Evolutionary conservation across 306 rosid genomes (phyloP), one percentile per base, ranked within the genome.

Genomic region (Purshia tridentata): DNA sequence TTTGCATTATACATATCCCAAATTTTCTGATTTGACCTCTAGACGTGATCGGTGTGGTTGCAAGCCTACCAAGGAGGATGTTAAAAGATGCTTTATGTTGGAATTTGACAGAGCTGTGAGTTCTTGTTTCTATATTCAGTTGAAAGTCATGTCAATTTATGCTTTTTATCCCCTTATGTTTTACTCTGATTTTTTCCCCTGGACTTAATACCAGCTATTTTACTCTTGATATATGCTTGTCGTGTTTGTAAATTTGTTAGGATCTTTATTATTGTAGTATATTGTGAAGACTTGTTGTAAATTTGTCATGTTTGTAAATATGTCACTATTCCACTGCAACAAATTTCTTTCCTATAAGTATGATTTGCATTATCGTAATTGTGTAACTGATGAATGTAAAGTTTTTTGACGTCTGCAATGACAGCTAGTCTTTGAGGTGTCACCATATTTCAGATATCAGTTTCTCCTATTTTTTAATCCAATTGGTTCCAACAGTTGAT

Each of bases 21-120:
- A 88, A 66, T 94, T 91, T 86, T 91, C 96, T 2, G 99, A 94
- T 75, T 84, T 94, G 78, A 94, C 97, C 60, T 94, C 99, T 79
- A 85, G 99, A 83, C 97, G 96, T 57, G 95, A 94, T 84, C 97
- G 97, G 48, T 89, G 97, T 81, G 95, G 96, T 82, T 94, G 97
- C 92, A 94, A 94, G 80, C 97, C 99, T 65, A 89, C 96, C 22
- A 85, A 82, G 82, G 97, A 91, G 48, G 99, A 94, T 69, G 97
- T 94, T 57, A 94, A 94, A 84, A 87, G 99, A 88, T 94, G 99
- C 89, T 94, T 94, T 81, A 94, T 94, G 99, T 83, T 94, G 84
- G 99, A 94, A 67, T 94, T 94, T 77, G 99, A 94, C 76, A 89
- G 99, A 94, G 59, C 95, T 62, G 97, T 94, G 84, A 88, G 97